Conservation (phyloP, 2,329 filamentous ascomycete genomes). For the Endothia cerciana region DNA sequence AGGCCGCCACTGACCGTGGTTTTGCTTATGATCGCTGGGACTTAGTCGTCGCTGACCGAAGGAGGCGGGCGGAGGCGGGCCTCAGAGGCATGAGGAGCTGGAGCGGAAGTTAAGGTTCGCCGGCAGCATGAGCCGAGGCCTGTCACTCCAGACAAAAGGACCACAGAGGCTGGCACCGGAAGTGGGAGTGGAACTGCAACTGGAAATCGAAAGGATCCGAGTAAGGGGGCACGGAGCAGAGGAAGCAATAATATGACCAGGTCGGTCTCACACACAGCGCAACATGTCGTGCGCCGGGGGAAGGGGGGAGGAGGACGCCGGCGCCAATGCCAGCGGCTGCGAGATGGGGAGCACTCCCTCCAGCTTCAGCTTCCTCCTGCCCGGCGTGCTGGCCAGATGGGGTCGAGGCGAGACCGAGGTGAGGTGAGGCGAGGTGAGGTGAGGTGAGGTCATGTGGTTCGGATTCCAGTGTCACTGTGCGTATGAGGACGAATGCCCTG, state of each 20-base stretch:
- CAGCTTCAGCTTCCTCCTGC: no score
- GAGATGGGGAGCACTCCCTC: neutral
- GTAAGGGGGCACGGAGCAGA: neutral
- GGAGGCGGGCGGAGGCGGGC: neutral
- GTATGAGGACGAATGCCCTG: neutral
- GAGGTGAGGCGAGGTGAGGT: neutral
- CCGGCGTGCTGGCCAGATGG: no score
- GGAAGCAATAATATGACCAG: neutral
- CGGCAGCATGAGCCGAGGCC: constrained; percentile 4
- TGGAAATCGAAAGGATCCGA: neutral
- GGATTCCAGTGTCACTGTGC: neutral
- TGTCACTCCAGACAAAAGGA: neutral
- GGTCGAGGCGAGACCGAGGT: no score
- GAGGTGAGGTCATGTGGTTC: neutral
- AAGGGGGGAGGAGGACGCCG: no score
- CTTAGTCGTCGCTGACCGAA: neutral
- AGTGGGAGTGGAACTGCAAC: neutral
- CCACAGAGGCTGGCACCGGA: neutral
- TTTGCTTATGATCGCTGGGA: neutral
- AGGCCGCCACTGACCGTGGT: neutral
- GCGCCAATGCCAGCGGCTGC: neutral
- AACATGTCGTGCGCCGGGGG: neutral
- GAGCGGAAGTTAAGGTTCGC: neutral
- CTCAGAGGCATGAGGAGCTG: neutral
- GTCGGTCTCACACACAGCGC: no score